Conservation (phyloP, 2,329 filamentous ascomycete genomes). For the Colletotrichum coccodes region DNA sequence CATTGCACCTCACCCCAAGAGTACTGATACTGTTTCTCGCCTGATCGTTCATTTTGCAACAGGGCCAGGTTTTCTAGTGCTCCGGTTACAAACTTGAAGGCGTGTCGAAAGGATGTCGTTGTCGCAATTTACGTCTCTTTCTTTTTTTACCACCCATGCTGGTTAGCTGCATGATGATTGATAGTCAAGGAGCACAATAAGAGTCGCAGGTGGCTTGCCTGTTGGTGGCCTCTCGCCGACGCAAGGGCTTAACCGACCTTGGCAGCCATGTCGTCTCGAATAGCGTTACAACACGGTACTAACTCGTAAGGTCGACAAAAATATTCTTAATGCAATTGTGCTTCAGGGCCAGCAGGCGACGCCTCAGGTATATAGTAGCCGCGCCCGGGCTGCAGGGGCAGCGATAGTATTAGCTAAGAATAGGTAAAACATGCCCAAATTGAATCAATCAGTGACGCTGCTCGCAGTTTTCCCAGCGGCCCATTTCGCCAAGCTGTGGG, state of each 20-base stretch:
- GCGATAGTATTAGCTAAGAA: not conserved
- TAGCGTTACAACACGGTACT: too few relatives aligned
- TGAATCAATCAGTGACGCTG: constrained; percentile 4
- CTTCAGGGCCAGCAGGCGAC: not conserved
- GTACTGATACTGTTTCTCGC: too few relatives aligned
- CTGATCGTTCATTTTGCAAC: too few relatives aligned
- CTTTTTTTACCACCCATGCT: too few relatives aligned
- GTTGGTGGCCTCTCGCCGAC: not conserved
- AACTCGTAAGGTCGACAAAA: not conserved
- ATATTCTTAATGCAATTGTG: not conserved
- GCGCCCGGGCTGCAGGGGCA: not conserved
- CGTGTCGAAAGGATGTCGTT: too few relatives aligned
- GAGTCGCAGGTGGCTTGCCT: too few relatives aligned
- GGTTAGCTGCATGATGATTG: too few relatives aligned
- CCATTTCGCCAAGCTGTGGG: constrained; percentile 18
- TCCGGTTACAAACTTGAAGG: too few relatives aligned
- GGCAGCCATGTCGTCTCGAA: not conserved
- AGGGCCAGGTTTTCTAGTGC: too few relatives aligned
- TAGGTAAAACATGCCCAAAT: constrained; percentile 47
- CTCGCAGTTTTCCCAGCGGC: not conserved
- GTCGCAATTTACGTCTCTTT: too few relatives aligned
- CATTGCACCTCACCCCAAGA: too few relatives aligned
- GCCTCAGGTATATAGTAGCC: not conserved
- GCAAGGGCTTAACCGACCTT: not conserved
- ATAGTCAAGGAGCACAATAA: too few relatives aligned